phyloP scores from a whole-genome alignment of 176 grass and related monocot species.

The Luzula sylvatica region DNA sequence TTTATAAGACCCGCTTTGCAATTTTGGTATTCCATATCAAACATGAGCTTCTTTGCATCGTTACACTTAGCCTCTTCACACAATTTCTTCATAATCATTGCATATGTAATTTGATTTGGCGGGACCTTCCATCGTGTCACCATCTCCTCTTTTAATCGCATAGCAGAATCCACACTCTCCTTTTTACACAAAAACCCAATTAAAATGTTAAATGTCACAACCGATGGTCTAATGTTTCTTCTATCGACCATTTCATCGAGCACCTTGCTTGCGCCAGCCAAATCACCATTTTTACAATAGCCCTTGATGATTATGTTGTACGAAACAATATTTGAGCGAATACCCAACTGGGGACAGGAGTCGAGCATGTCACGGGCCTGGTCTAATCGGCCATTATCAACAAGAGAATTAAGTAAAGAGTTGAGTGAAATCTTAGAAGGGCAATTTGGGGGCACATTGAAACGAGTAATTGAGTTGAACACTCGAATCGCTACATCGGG shows the following conservation, averaged over 20 bases:
- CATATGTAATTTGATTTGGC: conserved; percentile 61
- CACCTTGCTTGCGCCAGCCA: conserved; percentile 27
- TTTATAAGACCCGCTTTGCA: conserved; percentile 51
- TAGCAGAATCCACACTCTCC: conserved; percentile 26
- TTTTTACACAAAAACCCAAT: conserved; percentile 36
- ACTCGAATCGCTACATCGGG: conserved; percentile 40
- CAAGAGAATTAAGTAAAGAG: conserved; percentile 42
- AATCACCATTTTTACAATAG: conserved; percentile 25
- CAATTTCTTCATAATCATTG: conserved; percentile 49
- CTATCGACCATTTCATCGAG: conserved; percentile 69
- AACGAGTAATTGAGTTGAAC: conserved; percentile 48
- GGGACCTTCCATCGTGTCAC: conserved; percentile 19
- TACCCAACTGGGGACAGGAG: conserved; percentile 35
- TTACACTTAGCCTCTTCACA: conserved; percentile 31
- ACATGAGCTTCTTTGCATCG: conserved; percentile 72
- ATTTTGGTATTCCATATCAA: conserved; percentile 93
- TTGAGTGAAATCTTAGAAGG: conserved; percentile 63
- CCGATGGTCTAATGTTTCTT: conserved; percentile 46
- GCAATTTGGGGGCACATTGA: conserved; percentile 28
- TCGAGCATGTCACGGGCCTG: conserved; percentile 35
- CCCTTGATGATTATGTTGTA: conserved; percentile 81
- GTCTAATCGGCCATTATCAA: conserved; percentile 39
- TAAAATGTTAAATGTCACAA: conserved; percentile 67
- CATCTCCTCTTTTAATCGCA: conserved; percentile 52
- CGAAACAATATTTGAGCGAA: conserved; percentile 63